These are phyloP conservation scores for Aspergillus sojae DNA, from an alignment of 2,329 filamentous ascomycete genomes.

Conservation along the genomic window DNA sequence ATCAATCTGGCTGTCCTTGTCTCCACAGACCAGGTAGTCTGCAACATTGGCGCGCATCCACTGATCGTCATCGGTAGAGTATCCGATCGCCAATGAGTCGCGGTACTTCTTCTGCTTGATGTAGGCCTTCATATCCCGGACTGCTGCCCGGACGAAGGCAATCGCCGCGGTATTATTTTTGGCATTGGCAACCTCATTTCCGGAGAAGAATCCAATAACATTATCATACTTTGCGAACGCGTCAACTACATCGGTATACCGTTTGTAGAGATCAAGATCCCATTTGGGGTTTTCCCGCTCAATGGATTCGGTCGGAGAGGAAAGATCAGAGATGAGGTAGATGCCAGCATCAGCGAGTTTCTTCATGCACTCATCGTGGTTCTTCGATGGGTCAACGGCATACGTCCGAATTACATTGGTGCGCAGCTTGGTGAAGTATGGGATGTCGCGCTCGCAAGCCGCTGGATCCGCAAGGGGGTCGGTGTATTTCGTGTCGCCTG, in stretches of 20 bases:
- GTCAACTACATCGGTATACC: constrained; percentile 85
- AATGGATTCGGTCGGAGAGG: constrained; percentile 80
- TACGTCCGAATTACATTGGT: constrained; percentile 97
- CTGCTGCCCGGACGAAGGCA: constrained; percentile 95
- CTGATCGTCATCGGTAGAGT: constrained; percentile 91
- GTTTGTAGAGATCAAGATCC: constrained; percentile 75
- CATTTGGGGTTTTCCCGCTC: constrained; percentile 77
- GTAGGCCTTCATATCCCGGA: constrained; percentile 93
- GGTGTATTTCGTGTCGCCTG: constrained; percentile 53
- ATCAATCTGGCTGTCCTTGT: constrained; percentile 70
- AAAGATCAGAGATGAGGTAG: constrained; percentile 91
- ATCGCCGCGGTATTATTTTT: constrained; percentile 85
- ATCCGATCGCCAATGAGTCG: constrained; percentile 77
- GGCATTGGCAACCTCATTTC: constrained; percentile 94
- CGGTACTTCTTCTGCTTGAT: constrained; percentile 80
- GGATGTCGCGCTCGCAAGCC: constrained; percentile 81
- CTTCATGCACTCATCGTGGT: constrained; percentile 85
- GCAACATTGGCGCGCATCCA: constrained; percentile 80
- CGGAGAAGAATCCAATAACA: constrained; percentile 95
- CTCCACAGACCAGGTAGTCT: constrained; percentile 92
- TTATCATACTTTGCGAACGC: constrained; percentile 81
- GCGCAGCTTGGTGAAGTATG: constrained; percentile 72
- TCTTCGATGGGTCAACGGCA: constrained; percentile 75
- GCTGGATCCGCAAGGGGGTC: constrained; percentile 78
- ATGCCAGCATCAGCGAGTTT: constrained; percentile 82